Evolutionary conservation across 805 yeast species (phyloP).

Genomic region (Metschnikowia baotianmanensis): DNA sequence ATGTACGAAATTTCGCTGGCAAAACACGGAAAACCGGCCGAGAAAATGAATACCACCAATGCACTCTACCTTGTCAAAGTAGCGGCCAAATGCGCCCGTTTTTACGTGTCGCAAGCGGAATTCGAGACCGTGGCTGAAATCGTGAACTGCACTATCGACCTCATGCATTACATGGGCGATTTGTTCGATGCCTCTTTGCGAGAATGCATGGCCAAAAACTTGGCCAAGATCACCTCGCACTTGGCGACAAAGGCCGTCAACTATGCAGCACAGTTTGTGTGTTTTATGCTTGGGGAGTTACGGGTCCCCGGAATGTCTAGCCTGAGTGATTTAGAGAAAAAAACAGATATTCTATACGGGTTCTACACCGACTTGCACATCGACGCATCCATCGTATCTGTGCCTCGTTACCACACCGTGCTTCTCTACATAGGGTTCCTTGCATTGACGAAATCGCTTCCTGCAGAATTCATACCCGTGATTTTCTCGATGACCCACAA

Average conservation of each 20-base stretch:
- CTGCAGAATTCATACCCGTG: constrained; percentile 20
- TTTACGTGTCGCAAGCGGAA: constrained; percentile 20
- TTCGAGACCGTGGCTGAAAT: constrained; percentile 47
- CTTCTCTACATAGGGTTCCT: constrained; percentile 53
- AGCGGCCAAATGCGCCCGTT: constrained; percentile 35
- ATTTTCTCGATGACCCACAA: constrained; percentile 40
- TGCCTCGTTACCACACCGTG: constrained; percentile 54
- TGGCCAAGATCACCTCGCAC: constrained; percentile 47
- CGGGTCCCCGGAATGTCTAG: constrained; percentile 14
- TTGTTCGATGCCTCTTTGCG: constrained; percentile 54
- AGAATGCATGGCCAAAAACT: constrained; percentile 63
- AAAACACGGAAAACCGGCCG: background rate
- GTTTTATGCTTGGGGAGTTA: constrained; percentile 31
- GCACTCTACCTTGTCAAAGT: constrained; percentile 33
- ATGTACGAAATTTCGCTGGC: constrained; percentile 7
- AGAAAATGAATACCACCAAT: constrained; percentile 17
- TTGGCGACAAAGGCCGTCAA: constrained; percentile 34
- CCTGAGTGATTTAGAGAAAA: background rate
- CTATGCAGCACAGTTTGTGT: constrained; percentile 43
- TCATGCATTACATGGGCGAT: constrained; percentile 34
- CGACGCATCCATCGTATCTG: constrained; percentile 31
- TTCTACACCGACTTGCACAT: constrained; percentile 15
- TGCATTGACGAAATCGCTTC: constrained; percentile 28
- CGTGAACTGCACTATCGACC: constrained; percentile 44
- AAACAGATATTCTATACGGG: background rate